Conservation (phyloP, 129 eudicot species). For the Artemisia argyi region DNA sequence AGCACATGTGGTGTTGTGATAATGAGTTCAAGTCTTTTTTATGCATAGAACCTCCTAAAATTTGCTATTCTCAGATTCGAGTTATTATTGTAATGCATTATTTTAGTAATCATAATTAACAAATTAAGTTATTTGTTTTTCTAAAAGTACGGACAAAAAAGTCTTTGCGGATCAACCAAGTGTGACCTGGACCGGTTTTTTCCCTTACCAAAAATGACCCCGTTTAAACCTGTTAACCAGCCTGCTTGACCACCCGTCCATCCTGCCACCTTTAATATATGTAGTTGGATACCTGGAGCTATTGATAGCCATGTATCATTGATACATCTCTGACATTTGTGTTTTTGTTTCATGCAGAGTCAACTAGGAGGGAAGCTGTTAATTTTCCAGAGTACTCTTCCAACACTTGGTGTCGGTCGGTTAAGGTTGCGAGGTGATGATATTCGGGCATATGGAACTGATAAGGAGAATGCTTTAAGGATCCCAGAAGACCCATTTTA, state of each 20-base stretch:
- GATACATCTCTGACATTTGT: conserved; percentile 14
- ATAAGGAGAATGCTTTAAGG: conserved; percentile 73
- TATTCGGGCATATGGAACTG: conserved; percentile 81
- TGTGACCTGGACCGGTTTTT: background rate
- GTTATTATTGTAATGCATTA: background rate
- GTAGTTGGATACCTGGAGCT: background rate
- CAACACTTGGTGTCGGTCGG: conserved; percentile 89
- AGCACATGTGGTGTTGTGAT: background rate
- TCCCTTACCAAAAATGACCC: background rate
- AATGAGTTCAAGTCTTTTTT: background rate
- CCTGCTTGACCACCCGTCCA: background rate
- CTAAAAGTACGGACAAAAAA: no score
- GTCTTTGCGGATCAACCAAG: background rate
- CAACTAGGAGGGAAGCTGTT: conserved; percentile 95
- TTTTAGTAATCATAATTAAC: background rate
- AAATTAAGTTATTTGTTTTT: background rate
- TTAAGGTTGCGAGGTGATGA: conserved; percentile 92
- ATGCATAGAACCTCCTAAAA: background rate
- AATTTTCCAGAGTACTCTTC: conserved; percentile 80
- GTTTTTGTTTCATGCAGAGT: conserved; percentile 45
- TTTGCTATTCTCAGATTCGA: no score
- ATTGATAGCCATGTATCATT: background rate
- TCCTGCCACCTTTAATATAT: background rate
- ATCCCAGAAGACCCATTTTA: conserved; percentile 91
- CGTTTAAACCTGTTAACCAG: background rate